A percentile compares a stretch with the other conserved stretches of the same genome.
phyloP scores from a whole-genome alignment of 768 basidiomycete species.

The Phallus indusiatus region DNA sequence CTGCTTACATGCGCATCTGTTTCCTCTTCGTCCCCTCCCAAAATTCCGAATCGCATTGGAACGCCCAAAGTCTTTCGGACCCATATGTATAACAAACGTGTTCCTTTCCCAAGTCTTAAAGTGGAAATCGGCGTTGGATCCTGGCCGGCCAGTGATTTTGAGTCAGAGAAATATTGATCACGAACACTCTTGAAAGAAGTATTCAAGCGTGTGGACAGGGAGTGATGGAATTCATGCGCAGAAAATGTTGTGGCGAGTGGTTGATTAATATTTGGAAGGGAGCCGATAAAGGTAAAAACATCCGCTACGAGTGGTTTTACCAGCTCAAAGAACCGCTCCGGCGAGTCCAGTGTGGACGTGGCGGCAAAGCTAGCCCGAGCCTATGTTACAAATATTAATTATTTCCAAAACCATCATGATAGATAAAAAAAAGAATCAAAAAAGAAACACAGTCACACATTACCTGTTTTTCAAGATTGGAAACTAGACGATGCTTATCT shows the following conservation, averaged over 20 bases:
- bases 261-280: not conserved
- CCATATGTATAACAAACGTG: not conserved
- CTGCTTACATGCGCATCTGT: not conserved
- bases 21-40: not conserved
- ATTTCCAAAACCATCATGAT: too few relatives aligned
- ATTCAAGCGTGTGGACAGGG: slow-evolving; percentile 2
- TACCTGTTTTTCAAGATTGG: not conserved
- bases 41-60: slow-evolving; percentile 1
- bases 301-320: slow-evolving; percentile 5
- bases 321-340: not conserved
- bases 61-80: slow-evolving; percentile 2
- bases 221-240: slow-evolving; percentile 16
- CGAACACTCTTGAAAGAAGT: not conserved
- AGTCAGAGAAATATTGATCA: not conserved
- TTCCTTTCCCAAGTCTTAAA: not conserved
- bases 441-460: too few relatives aligned
- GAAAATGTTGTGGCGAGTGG: not conserved
- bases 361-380: not conserved
- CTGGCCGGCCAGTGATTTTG: not conserved
- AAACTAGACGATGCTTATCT: not conserved
- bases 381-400: not conserved
- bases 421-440: too few relatives aligned
- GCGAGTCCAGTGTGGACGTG: not conserved
- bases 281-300: not conserved
- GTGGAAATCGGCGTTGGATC: not conserved